Base-by-base conservation (phyloP, 441 rosid species). In the Populus tomentosa region DNA sequence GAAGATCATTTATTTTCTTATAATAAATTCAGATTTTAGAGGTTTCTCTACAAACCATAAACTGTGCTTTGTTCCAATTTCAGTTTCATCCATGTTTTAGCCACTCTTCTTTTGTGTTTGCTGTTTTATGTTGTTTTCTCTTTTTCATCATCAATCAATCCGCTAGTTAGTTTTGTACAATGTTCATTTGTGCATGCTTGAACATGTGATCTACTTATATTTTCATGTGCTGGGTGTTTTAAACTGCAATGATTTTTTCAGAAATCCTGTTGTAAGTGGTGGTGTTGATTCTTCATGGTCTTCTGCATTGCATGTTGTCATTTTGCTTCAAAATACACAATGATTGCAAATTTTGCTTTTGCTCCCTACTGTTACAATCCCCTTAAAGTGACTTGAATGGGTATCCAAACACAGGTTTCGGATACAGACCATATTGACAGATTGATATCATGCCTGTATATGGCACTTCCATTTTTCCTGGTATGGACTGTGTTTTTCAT, bases 401-500 rank as follows among this genome's bases (percentile, higher is more conserved):
- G 59, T 81, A 77, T 66, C 74, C 42, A 73, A 78, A 75, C 85
- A 79, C 92, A 96, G 99, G 98, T 91, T 85, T 84, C 89, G n/a
- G 98, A 96, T 85, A 85, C 88, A 21, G 99, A 96, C 82, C 99
- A 94, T 80, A 94, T 96, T 76, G 91, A 94, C 86, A 88, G 99
- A 78, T 86, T 96, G 86, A 92, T 94, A 85, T 94, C 98, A 78
- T 96, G 99, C 84, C 89, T 96, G 82, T 88, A 88, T 82, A 87
- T 90, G 91, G 97, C 98, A 53, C 90, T 92, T 86, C 99, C 98
- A 6, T 90, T 94, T 87, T 96, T 96, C 63, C 83, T 93, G 91
- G 99, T 96, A 88, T 9, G 84, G 81, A 77, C 78, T 79, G 20
- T 7, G 36, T 56, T 24, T 65, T 59, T 40, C 63, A 21, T 1